Base-by-base conservation (phyloP, 1,139 yeast genomes). In the Suhomyces wounanorum region DNA sequence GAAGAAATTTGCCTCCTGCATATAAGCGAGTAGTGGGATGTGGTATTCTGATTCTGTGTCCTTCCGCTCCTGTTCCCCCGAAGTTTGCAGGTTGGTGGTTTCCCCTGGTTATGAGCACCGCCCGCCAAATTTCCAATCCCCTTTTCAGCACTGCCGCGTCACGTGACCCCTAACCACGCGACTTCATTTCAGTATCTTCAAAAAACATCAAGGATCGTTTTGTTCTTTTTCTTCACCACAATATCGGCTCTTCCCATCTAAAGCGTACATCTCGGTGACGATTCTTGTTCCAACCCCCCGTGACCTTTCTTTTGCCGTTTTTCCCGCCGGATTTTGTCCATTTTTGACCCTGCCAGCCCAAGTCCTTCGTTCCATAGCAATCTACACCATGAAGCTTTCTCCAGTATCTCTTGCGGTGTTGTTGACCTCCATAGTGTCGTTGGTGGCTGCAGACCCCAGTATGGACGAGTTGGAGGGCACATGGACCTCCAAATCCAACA, bases 401-500 rank as follows among this genome's bases (percentile, higher is more conserved):
- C 40, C 50, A n/a, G 48, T 51, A 41, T 42, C 43, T 43, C 14
- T 49, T 17, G 41, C 45, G 40, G 30, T 47, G 14, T 40, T 48
- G 35, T 42, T 45, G 30, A 18, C 53, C 17, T 16, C 49, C n/a
- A 17, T 49, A 25, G 44, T 52, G 28, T 14, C 42, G 36, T 16
- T 37, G 6, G 52, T 51, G 16, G 39, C 45, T 11, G 59, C 59
- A 8, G 60, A 59, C 43, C 61, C 60, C 45, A 55, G 40, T 47
- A 72, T 65, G 72, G 59, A 55, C 14, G 81, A 77, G 50, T 68
- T 85, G 48, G 84, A 73, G 44, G 99, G 99, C n/a, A 94, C 99
- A 0, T 94, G 99, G 99, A 70, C 92, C 1, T 87, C 97, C 16
- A 94, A 94, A 68, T 86, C 97, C 18, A 89, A 89, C 67, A 84